phyloP scores from a whole-genome alignment of 164 flowering plant species.

The Piper betle region DNA sequence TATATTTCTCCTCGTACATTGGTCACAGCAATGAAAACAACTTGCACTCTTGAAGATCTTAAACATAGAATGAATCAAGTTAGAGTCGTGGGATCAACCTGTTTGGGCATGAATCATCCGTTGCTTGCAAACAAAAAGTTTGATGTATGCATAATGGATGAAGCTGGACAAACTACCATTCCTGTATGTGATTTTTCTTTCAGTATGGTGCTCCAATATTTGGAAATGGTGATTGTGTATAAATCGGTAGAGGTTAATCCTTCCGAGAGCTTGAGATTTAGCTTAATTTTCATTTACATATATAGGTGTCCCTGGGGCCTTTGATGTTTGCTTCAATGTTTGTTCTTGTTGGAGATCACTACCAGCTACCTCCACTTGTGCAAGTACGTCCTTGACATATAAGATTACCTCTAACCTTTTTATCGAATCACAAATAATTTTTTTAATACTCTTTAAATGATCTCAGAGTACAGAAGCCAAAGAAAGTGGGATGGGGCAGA shows the following conservation, averaged over 20 bases:
- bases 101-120: conserved; percentile 81
- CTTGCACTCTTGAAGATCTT: conserved; percentile 50
- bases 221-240: background rate
- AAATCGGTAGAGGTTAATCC: background rate
- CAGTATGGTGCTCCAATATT: background rate
- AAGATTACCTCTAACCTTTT: no score
- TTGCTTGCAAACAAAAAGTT: conserved; percentile 74
- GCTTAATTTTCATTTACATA: conserved; percentile 1
- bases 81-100: conserved; percentile 87
- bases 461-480: conserved; percentile 78
- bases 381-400: conserved; percentile 30
- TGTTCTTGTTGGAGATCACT: conserved; percentile 99
- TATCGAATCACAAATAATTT: no score
- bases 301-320: conserved; percentile 91
- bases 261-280: background rate
- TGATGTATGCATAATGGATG: conserved; percentile 97
- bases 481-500: conserved; percentile 82
- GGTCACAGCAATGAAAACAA: conserved; percentile 31
- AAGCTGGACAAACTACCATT: conserved; percentile 96
- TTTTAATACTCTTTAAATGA: background rate
- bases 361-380: conserved; percentile 96
- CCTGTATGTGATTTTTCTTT: conserved; percentile 43
- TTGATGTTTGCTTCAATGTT: conserved; percentile 81
- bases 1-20: conserved; percentile 3
- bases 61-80: conserved; percentile 46